These are phyloP conservation scores for Backusella macrospora DNA, from an alignment of 192 early-diverging fungal genomes.

Conservation along the genomic window DNA sequence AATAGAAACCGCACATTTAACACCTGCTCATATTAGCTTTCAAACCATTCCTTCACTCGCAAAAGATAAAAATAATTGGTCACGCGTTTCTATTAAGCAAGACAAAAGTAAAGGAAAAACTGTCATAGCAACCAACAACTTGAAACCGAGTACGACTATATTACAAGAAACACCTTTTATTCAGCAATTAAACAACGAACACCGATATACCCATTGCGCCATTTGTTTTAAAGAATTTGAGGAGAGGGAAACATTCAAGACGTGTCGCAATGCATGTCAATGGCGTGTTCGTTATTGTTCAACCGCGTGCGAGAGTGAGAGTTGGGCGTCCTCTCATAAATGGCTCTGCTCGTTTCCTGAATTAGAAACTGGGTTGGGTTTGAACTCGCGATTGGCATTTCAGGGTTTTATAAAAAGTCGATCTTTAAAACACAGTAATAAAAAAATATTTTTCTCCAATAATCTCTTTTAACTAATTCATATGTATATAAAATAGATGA, in stretches of 20 bases:
- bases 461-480: background rate
- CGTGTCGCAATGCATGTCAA: background rate
- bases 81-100: background rate
- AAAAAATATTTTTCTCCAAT: background rate
- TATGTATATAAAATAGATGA: background rate
- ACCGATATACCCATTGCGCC: background rate
- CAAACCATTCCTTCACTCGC: background rate
- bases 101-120: background rate
- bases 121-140: background rate
- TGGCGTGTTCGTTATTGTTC: slow-evolving; percentile 21
- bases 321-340: slow-evolving; percentile 7
- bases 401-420: slow-evolving; percentile 9
- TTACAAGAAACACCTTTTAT: slow-evolving; percentile 19
- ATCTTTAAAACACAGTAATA: background rate
- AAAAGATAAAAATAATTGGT: background rate
- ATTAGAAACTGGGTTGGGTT: background rate
- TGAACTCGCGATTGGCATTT: slow-evolving; percentile 14
- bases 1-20: background rate
- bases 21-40: background rate
- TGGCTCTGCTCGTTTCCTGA: slow-evolving; percentile 21
- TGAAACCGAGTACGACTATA: background rate
- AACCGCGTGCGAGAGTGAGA: background rate
- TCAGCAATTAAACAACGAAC: background rate
- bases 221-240: background rate
- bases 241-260: background rate